Conservation (phyloP, 192 early-diverging fungal species). For the Polychytrium aggregatum region DNA sequence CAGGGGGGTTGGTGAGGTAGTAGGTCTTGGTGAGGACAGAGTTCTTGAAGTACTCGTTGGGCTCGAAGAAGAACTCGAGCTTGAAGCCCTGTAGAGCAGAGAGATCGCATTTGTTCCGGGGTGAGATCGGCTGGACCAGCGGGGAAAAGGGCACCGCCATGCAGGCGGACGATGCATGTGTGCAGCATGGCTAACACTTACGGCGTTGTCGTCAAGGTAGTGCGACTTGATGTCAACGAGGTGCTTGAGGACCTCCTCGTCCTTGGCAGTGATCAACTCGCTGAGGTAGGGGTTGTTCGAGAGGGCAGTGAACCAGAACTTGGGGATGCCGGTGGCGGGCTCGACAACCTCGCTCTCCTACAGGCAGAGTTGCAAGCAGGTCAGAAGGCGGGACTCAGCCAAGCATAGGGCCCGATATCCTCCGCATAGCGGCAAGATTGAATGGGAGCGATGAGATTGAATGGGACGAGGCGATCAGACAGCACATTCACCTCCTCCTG, state of each 20-base stretch:
- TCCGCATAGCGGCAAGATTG: too few species aligned
- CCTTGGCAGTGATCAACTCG: constrained; percentile 82
- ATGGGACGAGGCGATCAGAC: background rate
- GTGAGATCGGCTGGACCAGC: too few species aligned
- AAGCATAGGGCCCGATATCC: too few species aligned
- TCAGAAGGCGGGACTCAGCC: background rate
- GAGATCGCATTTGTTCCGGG: too few species aligned
- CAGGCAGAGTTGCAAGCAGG: constrained; percentile 4
- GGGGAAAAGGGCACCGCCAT: too few species aligned
- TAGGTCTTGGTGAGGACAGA: constrained; percentile 83
- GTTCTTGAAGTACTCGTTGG: constrained; percentile 88
- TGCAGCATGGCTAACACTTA: constrained; percentile 13
- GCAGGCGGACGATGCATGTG: too few species aligned
- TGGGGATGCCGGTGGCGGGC: constrained; percentile 62
- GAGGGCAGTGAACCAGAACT: constrained; percentile 94
- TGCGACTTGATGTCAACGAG: constrained; percentile 77
- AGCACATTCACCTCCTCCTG: constrained; percentile 36
- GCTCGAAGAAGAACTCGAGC: constrained; percentile 83
- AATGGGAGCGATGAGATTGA: too few species aligned
- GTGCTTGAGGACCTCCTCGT: constrained; percentile 80
- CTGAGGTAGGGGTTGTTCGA: constrained; percentile 70
- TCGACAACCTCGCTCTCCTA: too few species aligned
- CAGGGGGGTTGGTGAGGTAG: constrained; percentile 59
- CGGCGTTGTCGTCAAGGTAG: constrained; percentile 72
- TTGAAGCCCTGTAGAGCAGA: constrained; percentile 58